A percentile compares a stretch with the other conserved stretches of the same genome.
Conservation (phyloP, 2,329 filamentous ascomycete genomes). For the Penicillium concentricum region DNA sequence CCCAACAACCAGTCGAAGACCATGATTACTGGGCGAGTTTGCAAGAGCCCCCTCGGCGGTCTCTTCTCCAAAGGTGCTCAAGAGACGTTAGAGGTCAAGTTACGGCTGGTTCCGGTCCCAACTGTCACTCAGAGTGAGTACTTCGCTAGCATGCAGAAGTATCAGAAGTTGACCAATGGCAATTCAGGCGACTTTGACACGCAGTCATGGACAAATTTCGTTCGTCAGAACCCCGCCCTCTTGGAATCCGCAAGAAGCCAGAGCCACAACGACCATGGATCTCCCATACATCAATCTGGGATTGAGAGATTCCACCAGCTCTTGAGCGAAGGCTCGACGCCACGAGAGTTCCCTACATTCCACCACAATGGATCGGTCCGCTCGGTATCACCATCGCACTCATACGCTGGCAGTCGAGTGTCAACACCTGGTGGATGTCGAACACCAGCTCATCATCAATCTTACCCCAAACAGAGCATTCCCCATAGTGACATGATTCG, state of each 20-base stretch:
- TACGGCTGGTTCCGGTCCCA: conserved; percentile 77
- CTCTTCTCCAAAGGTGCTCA: conserved; percentile 76
- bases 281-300: conserved; percentile 42
- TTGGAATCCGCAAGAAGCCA: conserved; percentile 28
- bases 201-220: conserved; percentile 74
- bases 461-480: conserved; percentile 23
- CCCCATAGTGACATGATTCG: conserved; percentile 51
- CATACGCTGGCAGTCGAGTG: conserved; percentile 37
- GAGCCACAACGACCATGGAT: conserved; percentile 25
- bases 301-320: conserved; percentile 48
- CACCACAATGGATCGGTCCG: conserved; percentile 30
- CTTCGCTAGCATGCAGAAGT: conserved; percentile 59
- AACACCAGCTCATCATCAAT: conserved; percentile 28
- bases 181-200: conserved; percentile 64
- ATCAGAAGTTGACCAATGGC: conserved; percentile 58
- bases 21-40: conserved; percentile 81
- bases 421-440: conserved; percentile 38
- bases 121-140: conserved; percentile 63
- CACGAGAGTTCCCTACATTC: conserved; percentile 39
- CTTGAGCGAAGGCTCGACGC: conserved; percentile 45
- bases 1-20: conserved; percentile 59
- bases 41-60: conserved; percentile 74
- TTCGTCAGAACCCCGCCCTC: conserved; percentile 65
- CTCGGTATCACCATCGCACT: conserved; percentile 41
- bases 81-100: conserved; percentile 89